Percentiles rank a stretch among this genome's conserved stretches.
phyloP scores from a whole-genome alignment of 1,139 yeast species.

The Zygosaccharomyces sapae region DNA sequence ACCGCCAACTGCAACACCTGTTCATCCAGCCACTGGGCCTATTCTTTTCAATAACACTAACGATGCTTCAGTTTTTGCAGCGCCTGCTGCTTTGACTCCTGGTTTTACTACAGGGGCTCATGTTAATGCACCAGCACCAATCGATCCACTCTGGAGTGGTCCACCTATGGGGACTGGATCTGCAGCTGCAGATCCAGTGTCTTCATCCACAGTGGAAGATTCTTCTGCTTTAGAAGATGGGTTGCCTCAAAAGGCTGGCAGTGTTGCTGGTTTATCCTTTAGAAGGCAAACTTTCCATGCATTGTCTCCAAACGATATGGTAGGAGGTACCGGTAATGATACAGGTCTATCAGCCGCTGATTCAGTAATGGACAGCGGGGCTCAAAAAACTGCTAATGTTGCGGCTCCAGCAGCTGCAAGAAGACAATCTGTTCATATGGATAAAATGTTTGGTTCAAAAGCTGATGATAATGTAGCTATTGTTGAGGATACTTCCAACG shows the following conservation, averaged over 20 bases:
- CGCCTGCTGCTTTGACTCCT: slow-evolving; percentile 7
- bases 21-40: slow-evolving; percentile 11
- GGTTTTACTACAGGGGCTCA: slow-evolving; percentile 6
- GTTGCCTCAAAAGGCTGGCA: slow-evolving; percentile 15
- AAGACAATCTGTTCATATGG: slow-evolving; percentile 32
- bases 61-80: slow-evolving; percentile 20
- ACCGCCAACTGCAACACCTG: background rate
- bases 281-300: slow-evolving; percentile 43
- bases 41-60: slow-evolving; percentile 22
- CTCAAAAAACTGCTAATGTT: slow-evolving; percentile 6
- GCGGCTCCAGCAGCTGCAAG: slow-evolving; percentile 25
- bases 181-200: slow-evolving; percentile 9
- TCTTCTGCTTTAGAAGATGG: slow-evolving; percentile 15
- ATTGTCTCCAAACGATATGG: slow-evolving; percentile 38
- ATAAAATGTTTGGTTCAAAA: slow-evolving; percentile 19
- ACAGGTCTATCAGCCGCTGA: slow-evolving; percentile 17
- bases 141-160: slow-evolving; percentile 22
- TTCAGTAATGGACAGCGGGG: slow-evolving; percentile 11
- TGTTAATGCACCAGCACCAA: slow-evolving; percentile 6
- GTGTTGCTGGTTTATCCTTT: slow-evolving; percentile 21
- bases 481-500: slow-evolving; percentile 4
- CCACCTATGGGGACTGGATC: slow-evolving; percentile 12
- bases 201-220: slow-evolving; percentile 15
- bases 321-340: slow-evolving; percentile 24
- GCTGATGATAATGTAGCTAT: slow-evolving; percentile 2